These are phyloP conservation scores for Abrus pulchellus DNA, from an alignment of 306 rosid genomes.

Conservation along the genomic window DNA sequence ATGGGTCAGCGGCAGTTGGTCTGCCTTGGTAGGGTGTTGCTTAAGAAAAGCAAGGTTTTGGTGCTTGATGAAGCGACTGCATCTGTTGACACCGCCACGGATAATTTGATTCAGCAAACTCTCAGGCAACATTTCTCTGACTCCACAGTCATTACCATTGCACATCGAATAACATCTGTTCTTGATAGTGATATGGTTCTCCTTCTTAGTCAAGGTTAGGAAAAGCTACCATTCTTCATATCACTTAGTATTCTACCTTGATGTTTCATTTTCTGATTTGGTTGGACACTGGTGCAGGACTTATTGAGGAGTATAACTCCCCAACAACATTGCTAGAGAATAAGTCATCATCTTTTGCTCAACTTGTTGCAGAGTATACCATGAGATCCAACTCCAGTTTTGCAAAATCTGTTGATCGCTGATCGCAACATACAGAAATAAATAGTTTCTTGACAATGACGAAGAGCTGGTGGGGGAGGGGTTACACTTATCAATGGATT, in stretches of 20 bases:
- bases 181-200: conserved; percentile 84
- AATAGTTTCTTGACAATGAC: conserved; percentile 28
- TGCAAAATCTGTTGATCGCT: conserved; percentile 38
- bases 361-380: conserved; percentile 84
- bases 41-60: conserved; percentile 81
- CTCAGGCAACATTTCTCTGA: conserved; percentile 70
- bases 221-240: background rate
- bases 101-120: conserved; percentile 84
- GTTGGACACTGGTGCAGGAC: conserved; percentile 58
- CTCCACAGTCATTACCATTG: conserved; percentile 78
- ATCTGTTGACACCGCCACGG: conserved; percentile 89
- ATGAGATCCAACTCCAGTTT: conserved; percentile 63
- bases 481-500: background rate
- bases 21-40: conserved; percentile 86
- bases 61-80: conserved; percentile 97
- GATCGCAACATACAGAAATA: conserved; percentile 4
- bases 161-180: conserved; percentile 89
- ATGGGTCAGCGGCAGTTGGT: conserved; percentile 96
- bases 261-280: conserved; percentile 28
- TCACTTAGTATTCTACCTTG: background rate
- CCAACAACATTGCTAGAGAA: conserved; percentile 75
- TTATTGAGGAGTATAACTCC: conserved; percentile 74
- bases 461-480: conserved; percentile 30
- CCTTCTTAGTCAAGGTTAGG: conserved; percentile 78
- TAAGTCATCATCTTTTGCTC: conserved; percentile 79